phyloP scores from a whole-genome alignment of 306 rosid genomes.

The Prunus dulcis region DNA sequence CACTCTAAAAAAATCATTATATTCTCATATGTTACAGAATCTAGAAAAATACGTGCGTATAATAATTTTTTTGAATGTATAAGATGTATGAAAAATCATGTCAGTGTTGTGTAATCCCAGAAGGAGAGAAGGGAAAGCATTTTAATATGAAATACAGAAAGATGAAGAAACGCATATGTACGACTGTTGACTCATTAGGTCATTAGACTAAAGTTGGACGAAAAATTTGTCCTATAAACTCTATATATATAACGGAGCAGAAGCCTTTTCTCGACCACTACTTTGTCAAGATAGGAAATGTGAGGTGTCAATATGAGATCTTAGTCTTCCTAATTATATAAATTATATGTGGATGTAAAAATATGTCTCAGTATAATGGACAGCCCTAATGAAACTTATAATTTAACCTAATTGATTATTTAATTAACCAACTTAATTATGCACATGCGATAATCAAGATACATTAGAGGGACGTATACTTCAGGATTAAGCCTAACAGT shows the following conservation, averaged over 20 bases:
- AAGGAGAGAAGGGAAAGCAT: too few relatives aligned
- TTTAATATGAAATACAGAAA: neutral
- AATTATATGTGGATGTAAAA: neutral
- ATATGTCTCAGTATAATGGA: slow-evolving; percentile 8
- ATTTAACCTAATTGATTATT: too few relatives aligned
- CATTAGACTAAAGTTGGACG: neutral
- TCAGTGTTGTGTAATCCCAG: neutral
- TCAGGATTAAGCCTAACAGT: too few relatives aligned
- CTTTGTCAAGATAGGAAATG: slow-evolving; percentile 8
- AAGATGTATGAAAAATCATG: neutral
- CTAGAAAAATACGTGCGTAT: too few relatives aligned
- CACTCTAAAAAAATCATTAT: too few relatives aligned
- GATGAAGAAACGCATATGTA: neutral
- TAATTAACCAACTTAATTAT: too few relatives aligned
- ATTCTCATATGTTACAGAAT: too few relatives aligned
- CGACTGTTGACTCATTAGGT: neutral
- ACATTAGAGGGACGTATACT: too few relatives aligned
- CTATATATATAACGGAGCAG: neutral
- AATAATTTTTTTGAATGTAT: too few relatives aligned
- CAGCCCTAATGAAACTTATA: neutral
- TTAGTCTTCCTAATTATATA: neutral
- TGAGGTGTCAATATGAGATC: slow-evolving; percentile 7
- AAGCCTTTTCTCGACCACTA: neutral
- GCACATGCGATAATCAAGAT: too few relatives aligned
- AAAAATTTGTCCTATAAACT: neutral